Conservation (phyloP, 352 stramenopile genomes). For the Phytophthora europaea region DNA sequence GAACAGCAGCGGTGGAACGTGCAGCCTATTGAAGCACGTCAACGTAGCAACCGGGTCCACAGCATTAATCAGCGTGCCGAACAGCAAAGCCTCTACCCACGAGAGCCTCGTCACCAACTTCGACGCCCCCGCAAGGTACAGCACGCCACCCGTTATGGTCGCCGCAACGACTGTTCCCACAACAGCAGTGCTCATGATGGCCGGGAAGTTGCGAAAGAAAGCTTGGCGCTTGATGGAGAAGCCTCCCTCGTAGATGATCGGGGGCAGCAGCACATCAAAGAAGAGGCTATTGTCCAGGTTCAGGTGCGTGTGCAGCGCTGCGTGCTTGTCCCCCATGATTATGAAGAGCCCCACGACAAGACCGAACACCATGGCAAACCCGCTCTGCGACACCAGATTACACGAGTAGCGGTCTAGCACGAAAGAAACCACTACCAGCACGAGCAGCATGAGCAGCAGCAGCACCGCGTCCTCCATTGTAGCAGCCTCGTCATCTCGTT, state of each 20-base stretch:
- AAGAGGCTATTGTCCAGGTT: constrained; percentile 90
- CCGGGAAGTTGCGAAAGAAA: constrained; percentile 89
- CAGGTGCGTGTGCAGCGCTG: constrained; percentile 73
- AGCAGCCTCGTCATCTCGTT: constrained; percentile 28
- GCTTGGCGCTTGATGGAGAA: constrained; percentile 90
- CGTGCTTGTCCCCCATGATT: constrained; percentile 69
- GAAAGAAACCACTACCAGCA: constrained; percentile 87
- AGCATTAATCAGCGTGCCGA: constrained; percentile 94
- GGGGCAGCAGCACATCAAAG: constrained; percentile 85
- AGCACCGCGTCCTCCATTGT: constrained; percentile 86
- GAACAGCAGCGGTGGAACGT: constrained; percentile 91
- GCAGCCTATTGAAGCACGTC: constrained; percentile 92
- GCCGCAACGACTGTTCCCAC: constrained; percentile 83
- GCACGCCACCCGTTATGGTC: constrained; percentile 74
- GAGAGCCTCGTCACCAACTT: constrained; percentile 77
- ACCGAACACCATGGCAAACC: constrained; percentile 85
- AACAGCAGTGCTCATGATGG: constrained; percentile 87
- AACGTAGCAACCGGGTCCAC: constrained; percentile 96
- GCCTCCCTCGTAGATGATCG: constrained; percentile 90
- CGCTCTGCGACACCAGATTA: constrained; percentile 85
- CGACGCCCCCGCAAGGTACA: constrained; percentile 74
- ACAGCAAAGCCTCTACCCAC: constrained; percentile 93
- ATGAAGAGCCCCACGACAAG: constrained; percentile 75
- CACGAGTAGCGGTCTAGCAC: constrained; percentile 87
- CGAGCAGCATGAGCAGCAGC: constrained; percentile 85